Percentiles rank a stretch among this genome's conserved stretches.
phyloP scores from a whole-genome alignment of 768 basidiomycete genomes.

The Termitomyces sp. region DNA sequence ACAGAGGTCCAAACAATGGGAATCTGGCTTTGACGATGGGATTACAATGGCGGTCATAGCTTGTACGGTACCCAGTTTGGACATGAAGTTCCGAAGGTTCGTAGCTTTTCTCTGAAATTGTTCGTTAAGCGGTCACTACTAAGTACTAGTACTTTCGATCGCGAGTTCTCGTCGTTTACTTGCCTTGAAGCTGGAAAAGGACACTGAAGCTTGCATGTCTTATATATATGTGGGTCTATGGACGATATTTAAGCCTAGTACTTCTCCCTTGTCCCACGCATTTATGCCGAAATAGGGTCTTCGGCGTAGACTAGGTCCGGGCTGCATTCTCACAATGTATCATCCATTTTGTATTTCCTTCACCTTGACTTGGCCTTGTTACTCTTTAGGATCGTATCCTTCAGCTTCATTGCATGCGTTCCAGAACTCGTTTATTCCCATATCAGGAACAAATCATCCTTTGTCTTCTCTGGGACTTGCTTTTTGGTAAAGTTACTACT shows the following conservation, averaged over 20 bases:
- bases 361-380: background rate
- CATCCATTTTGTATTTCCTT: background rate
- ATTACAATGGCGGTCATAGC: background rate
- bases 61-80: background rate
- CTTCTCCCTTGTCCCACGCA: too few species aligned
- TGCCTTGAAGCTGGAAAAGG: too few species aligned
- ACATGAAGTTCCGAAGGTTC: background rate
- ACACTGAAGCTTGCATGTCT: too few species aligned
- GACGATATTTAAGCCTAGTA: too few species aligned
- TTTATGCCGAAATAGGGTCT: background rate
- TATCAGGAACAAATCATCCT: background rate
- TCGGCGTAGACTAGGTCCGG: background rate
- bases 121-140: too few species aligned
- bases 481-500: background rate
- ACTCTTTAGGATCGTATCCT: background rate
- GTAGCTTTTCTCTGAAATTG: background rate
- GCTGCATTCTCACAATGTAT: background rate
- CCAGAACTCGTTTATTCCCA: background rate
- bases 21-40: too few species aligned
- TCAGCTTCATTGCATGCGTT: background rate
- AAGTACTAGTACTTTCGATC: too few species aligned
- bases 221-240: too few species aligned
- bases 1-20: too few species aligned
- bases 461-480: background rate
- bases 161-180: too few species aligned